A percentile compares a stretch with the other conserved stretches of the same genome.
Conservation (phyloP, 2,329 filamentous ascomycete genomes). For the Neonectria hederae region DNA sequence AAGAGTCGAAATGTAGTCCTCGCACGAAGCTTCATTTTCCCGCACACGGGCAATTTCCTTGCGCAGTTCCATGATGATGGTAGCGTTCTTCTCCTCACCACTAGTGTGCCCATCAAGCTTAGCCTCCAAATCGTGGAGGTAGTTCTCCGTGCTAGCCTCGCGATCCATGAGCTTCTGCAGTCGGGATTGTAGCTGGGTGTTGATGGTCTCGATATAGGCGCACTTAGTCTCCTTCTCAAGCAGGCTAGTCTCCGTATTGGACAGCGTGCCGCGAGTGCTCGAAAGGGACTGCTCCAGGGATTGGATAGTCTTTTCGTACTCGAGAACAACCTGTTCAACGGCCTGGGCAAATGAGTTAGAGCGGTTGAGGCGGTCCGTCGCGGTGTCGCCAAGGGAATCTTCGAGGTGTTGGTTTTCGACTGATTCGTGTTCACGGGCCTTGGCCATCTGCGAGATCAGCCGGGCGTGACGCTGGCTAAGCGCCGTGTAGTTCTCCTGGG, state of each 20-base stretch:
- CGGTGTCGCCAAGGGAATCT: slow-evolving; percentile 74
- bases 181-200: slow-evolving; percentile 85
- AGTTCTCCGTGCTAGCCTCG: slow-evolving; percentile 90
- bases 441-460: slow-evolving; percentile 92
- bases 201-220: slow-evolving; percentile 91
- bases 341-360: slow-evolving; percentile 97
- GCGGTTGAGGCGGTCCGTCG: slow-evolving; percentile 87
- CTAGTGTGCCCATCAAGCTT: slow-evolving; percentile 91
- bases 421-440: slow-evolving; percentile 76
- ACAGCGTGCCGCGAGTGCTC: slow-evolving; percentile 83
- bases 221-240: slow-evolving; percentile 95
- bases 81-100: slow-evolving; percentile 91
- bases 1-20: slow-evolving; percentile 96
- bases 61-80: slow-evolving; percentile 84
- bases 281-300: slow-evolving; percentile 90
- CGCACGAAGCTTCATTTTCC: slow-evolving; percentile 88
- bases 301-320: slow-evolving; percentile 99
- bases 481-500: slow-evolving; percentile 93
- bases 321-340: slow-evolving; percentile 93
- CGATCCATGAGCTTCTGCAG: slow-evolving; percentile 94
- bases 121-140: slow-evolving; percentile 89
- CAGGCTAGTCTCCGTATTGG: slow-evolving; percentile 84
- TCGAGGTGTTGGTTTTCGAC: slow-evolving; percentile 67
- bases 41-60: slow-evolving; percentile 89
- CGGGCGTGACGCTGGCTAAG: slow-evolving; percentile 94